Base-by-base conservation (phyloP, 257 asterid species). In the Rhazya stricta region DNA sequence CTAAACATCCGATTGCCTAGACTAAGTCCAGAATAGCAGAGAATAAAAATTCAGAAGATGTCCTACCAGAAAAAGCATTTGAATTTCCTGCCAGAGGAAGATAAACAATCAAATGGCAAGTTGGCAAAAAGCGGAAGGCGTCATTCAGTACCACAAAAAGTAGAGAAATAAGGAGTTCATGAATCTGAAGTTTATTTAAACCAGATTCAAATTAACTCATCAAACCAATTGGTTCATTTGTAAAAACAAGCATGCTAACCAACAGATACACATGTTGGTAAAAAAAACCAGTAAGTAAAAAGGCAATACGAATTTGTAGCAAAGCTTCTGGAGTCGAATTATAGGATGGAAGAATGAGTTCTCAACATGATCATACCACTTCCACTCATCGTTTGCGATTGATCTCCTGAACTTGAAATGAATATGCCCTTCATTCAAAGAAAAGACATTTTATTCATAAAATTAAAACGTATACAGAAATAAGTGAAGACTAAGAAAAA, bases 381-480 rank as follows among this genome's bases (percentile, higher is more conserved):
- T 82, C 99, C 99, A 65, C 93, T 86, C 88, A 81, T 77, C 50
- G 99, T 84, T 80, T 94, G 99, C 16, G 99, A 72, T 81, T 94
- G 99, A 71, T 94, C 99, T 67, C 98, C 99, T 9, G 99, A 92
- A 84, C 97, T 90, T 77, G 99, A 92, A 85, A 92, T 89, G 80
- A 92, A 92, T 81, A 92, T 81, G 78, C 99, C 99, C 97, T 94
- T 80, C 83, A 80, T 29, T 72, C 4, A 77, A 81, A 74, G 76
- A 65, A 78, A 82, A 76, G 37, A 9, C 45, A 75, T 37, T n/a
- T 74, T 23, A 30, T 56, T 12, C 36, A 63, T 29, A 65, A 10
- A 42, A 29, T 67, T 65, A 37, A 19, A 77, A 19, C 72, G 72
- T 77, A 16, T 60, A 34, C 74, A 73, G 16, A 39, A 30, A 60